A percentile compares a stretch with the other conserved stretches of the same genome.
Evolutionary conservation across 1,284 basidiomycete genomes (phyloP).

Genomic region (Cryptococcus sp.): DNA sequence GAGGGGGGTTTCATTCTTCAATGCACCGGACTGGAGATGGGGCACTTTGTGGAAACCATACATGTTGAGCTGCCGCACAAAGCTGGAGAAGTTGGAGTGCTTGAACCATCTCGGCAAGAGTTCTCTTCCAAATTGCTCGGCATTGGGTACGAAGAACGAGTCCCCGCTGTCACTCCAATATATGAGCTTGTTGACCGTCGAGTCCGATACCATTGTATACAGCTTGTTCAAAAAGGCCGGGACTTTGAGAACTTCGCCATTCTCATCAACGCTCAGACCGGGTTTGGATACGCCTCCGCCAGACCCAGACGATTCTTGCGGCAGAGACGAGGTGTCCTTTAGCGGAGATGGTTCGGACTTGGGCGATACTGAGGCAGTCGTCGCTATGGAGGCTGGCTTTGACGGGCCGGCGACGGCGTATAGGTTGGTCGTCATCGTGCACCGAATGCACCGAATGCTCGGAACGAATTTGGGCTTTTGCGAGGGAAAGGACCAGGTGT

Average conservation of each 20-base stretch:
- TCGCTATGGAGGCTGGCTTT: constrained; percentile 20
- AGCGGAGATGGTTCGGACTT: constrained; percentile 16
- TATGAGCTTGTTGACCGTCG: constrained; percentile 77
- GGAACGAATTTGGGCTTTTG: too few species aligned
- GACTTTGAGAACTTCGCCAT: constrained; percentile 55
- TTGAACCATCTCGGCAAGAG: constrained; percentile 94
- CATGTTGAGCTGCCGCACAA: constrained; percentile 97
- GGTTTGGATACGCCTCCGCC: constrained; percentile 31
- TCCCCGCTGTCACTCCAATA: constrained; percentile 87
- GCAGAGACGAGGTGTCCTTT: constrained; percentile 15
- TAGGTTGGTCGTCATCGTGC: constrained; percentile 43
- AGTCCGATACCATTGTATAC: constrained; percentile 89
- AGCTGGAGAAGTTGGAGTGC: constrained; percentile 90
- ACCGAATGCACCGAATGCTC: too few species aligned
- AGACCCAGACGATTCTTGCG: not conserved
- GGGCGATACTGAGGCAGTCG: constrained; percentile 18
- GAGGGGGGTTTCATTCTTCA: constrained; percentile 74
- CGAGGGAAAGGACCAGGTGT: too few species aligned
- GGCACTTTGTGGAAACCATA: constrained; percentile 96
- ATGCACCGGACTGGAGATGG: constrained; percentile 90
- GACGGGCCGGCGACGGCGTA: constrained; percentile 45
- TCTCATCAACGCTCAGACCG: constrained; percentile 48
- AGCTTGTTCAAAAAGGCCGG: constrained; percentile 92
- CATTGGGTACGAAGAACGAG: constrained; percentile 90
- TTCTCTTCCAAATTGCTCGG: constrained; percentile 88